A percentile compares a stretch with the other conserved stretches of the same genome.
phyloP scores from a whole-genome alignment of 176 grass and related monocot species.

The Neostapfia colusana region DNA sequence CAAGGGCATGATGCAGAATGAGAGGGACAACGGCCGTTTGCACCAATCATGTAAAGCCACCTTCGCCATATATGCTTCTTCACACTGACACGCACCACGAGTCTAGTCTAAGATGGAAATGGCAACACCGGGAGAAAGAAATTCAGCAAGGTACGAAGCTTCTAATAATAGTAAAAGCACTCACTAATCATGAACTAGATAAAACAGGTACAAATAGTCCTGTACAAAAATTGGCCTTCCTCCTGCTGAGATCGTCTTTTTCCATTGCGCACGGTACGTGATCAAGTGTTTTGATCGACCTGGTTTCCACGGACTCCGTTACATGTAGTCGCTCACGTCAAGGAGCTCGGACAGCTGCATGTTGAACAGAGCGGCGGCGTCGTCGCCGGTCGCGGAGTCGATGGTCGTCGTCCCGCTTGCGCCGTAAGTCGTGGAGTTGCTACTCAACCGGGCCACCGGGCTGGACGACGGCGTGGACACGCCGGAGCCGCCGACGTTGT shows the following conservation, averaged over 20 bases:
- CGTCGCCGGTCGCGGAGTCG: background rate
- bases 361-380: constrained; percentile 40
- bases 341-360: constrained; percentile 53
- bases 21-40: constrained; percentile 39
- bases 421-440: background rate
- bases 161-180: constrained; percentile 37
- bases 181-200: constrained; percentile 12
- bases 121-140: background rate
- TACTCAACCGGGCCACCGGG: constrained; percentile 33
- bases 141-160: background rate
- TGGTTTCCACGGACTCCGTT: constrained; percentile 11
- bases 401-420: background rate
- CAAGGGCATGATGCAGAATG: constrained; percentile 35
- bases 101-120: constrained; percentile 3
- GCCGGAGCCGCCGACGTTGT: constrained; percentile 45
- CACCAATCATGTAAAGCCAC: constrained; percentile 37
- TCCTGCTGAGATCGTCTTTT: background rate
- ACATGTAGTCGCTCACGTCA: constrained; percentile 62
- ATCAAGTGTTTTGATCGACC: background rate
- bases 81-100: constrained; percentile 35
- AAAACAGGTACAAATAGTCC: constrained; percentile 30
- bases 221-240: constrained; percentile 50
- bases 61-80: constrained; percentile 7
- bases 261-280: constrained; percentile 23
- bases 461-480: constrained; percentile 67